Evolutionary conservation across 2,329 filamentous ascomycete species (phyloP).

Genomic region (Fusarium camptoceras): DNA sequence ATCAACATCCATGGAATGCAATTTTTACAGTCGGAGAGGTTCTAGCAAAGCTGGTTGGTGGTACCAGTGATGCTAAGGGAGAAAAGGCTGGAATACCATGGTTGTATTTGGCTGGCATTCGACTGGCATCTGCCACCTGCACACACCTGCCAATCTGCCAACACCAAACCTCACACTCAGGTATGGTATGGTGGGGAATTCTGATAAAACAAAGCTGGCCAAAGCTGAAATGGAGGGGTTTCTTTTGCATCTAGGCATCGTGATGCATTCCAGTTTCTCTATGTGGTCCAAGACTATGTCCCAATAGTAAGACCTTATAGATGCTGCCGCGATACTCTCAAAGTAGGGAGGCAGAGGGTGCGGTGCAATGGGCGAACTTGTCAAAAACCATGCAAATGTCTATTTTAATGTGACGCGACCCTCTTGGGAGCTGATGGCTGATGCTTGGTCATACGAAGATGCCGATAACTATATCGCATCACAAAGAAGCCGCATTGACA

Average conservation of each 20-base stretch:
- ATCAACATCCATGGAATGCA: conserved; percentile 45
- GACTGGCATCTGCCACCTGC: conserved; percentile 42
- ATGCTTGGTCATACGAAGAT: conserved; percentile 3
- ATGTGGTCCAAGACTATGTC: conserved; percentile 11
- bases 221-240: conserved; percentile 24
- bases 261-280: conserved; percentile 47
- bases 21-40: conserved; percentile 46
- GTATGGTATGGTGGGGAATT: conserved; percentile 34
- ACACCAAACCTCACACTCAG: conserved; percentile 14
- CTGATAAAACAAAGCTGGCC: conserved; percentile 25
- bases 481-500: not conserved
- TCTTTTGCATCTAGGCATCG: conserved; percentile 31
- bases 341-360: conserved; percentile 20
- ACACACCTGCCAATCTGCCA: conserved; percentile 34
- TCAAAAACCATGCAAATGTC: not conserved
- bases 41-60: conserved; percentile 45
- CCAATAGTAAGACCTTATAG: conserved; percentile 20
- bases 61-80: conserved; percentile 30
- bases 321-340: conserved; percentile 8
- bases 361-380: not conserved
- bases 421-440: not conserved
- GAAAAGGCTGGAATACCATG: conserved; percentile 34
- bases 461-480: conserved; percentile 13
- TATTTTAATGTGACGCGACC: not conserved
- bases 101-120: conserved; percentile 36